Evolutionary conservation across 805 yeast species (phyloP).

Genomic region (Groenewaldozyma tartarivorans): DNA sequence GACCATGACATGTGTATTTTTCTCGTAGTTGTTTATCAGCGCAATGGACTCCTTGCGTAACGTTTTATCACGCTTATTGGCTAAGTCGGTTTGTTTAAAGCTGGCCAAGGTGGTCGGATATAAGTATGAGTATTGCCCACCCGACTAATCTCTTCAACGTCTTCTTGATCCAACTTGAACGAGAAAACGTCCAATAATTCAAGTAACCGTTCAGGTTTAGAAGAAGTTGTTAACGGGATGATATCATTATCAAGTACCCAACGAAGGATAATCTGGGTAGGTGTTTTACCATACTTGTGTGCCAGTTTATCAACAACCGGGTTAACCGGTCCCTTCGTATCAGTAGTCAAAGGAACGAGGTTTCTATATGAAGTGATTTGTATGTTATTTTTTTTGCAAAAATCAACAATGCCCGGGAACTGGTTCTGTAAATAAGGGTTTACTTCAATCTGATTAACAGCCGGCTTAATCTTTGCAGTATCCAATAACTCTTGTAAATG

Average conservation of each 20-base stretch:
- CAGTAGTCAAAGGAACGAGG: constrained; percentile 54
- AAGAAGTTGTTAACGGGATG: constrained; percentile 60
- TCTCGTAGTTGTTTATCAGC: too few species aligned
- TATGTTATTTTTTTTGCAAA: constrained; percentile 38
- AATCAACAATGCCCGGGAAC: constrained; percentile 38
- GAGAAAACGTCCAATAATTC: constrained; percentile 44
- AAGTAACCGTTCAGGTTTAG: constrained; percentile 39
- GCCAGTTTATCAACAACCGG: constrained; percentile 48
- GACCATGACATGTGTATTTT: too few species aligned
- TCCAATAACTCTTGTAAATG: constrained; percentile 54
- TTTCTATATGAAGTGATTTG: constrained; percentile 60
- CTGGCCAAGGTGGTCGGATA: too few species aligned
- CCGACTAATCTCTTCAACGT: constrained; percentile 26
- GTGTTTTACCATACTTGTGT: constrained; percentile 37
- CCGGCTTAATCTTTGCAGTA: constrained; percentile 40
- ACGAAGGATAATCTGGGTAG: constrained; percentile 30
- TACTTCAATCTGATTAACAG: constrained; percentile 57
- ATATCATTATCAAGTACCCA: constrained; percentile 69
- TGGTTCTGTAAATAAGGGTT: constrained; percentile 43
- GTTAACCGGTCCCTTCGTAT: constrained; percentile 32
- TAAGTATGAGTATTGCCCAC: constrained; percentile 5
- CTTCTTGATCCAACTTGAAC: constrained; percentile 37
- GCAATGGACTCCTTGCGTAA: too few species aligned
- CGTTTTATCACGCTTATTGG: too few species aligned
- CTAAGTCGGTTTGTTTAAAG: too few species aligned